Evolutionary conservation across 1,284 basidiomycete genomes (phyloP).

Genomic region (Sanghuangporus baumii): DNA sequence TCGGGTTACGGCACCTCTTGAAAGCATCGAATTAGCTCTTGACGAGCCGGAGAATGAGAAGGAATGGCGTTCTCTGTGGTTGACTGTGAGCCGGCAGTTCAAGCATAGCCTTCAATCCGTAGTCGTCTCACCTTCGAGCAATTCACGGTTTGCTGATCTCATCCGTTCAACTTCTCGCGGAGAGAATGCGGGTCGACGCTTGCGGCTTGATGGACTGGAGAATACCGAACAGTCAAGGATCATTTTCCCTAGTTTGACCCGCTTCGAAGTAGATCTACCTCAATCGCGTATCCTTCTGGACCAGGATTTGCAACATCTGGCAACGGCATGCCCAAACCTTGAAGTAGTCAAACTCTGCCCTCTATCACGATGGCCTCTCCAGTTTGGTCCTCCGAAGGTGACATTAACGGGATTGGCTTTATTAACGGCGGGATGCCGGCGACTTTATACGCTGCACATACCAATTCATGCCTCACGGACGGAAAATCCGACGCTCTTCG

Average conservation of each 20-base stretch:
- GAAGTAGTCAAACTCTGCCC: constrained; percentile 63
- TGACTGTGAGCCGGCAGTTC: constrained; percentile 56
- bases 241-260: constrained; percentile 42
- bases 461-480: constrained; percentile 52
- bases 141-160: constrained; percentile 61
- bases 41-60: constrained; percentile 67
- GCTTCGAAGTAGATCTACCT: constrained; percentile 69
- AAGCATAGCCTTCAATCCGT: constrained; percentile 51
- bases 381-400: constrained; percentile 46
- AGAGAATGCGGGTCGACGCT: constrained; percentile 40
- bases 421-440: constrained; percentile 50
- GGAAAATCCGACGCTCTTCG: constrained; percentile 39
- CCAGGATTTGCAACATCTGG: constrained; percentile 50
- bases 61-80: constrained; percentile 67
- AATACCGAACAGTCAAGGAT: constrained; percentile 22
- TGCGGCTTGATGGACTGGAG: constrained; percentile 54
- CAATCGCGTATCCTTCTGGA: constrained; percentile 62
- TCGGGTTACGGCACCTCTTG: constrained; percentile 55
- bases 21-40: constrained; percentile 61
- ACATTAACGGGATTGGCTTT: constrained; percentile 54
- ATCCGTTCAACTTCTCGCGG: constrained; percentile 59
- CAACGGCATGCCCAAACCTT: constrained; percentile 56
- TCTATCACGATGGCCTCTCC: constrained; percentile 53
- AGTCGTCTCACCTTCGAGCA: constrained; percentile 52
- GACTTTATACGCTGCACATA: constrained; percentile 56